Evolutionary conservation across 1,139 yeast species (phyloP).

Genomic region (Hyphopichia fennica): DNA sequence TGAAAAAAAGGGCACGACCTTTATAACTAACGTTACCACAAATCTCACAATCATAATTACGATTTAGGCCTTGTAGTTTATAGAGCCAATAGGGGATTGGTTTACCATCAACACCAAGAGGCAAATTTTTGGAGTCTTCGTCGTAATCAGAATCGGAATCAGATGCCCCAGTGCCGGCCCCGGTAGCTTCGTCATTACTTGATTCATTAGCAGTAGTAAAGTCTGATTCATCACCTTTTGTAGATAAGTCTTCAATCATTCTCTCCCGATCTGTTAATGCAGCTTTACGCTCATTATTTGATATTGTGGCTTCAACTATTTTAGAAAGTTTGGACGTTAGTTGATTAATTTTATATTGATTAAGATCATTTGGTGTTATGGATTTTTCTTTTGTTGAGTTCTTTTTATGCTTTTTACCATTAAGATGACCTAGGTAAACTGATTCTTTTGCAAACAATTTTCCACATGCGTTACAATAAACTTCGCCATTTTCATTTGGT

Average conservation of each 20-base stretch:
- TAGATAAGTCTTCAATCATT: conserved; percentile 44
- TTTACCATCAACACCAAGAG: conserved; percentile 83
- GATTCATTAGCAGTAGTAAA: conserved; percentile 30
- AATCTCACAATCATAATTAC: conserved; percentile 75
- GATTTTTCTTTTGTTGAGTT: conserved; percentile 22
- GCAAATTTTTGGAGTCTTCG: conserved; percentile 50
- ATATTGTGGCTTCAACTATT: conserved; percentile 49
- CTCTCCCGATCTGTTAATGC: conserved; percentile 77
- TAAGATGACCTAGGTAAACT: conserved; percentile 68
- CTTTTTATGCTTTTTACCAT: conserved; percentile 75
- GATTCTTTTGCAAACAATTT: conserved; percentile 63
- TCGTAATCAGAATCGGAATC: conserved; percentile 23
- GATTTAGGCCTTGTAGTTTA: conserved; percentile 83
- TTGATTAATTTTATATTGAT: conserved; percentile 34
- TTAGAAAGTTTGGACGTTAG: conserved; percentile 35
- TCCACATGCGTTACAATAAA: conserved; percentile 66
- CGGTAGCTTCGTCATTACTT: conserved; percentile 24
- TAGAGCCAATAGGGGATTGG: conserved; percentile 95
- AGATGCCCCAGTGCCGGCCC: conserved; percentile 8
- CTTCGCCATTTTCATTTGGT: conserved; percentile 31
- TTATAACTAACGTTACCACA: conserved; percentile 77
- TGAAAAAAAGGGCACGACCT: conserved; percentile 71
- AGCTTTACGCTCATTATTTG: conserved; percentile 63
- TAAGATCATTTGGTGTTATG: neutral
- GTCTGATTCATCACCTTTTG: conserved; percentile 38